A percentile compares a stretch with the other conserved stretches of the same genome.
Conservation (phyloP, 2,329 filamentous ascomycete species). For the Pseudogymnoascus sp. region DNA sequence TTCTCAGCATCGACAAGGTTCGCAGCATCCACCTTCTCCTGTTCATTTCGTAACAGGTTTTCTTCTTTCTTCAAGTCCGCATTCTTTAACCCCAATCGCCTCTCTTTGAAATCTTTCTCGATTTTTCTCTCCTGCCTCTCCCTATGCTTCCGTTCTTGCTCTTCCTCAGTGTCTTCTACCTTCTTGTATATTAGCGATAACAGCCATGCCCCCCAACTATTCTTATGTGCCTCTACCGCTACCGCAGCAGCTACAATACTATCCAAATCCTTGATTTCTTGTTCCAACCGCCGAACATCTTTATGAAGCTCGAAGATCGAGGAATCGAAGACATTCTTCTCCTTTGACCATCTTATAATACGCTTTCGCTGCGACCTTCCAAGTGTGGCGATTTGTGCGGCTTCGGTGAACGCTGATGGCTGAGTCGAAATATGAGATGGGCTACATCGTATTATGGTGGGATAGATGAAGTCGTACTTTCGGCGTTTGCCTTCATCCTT, state of each 20-base stretch:
- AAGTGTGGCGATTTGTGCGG: constrained; percentile 22
- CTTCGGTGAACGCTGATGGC: constrained; percentile 15
- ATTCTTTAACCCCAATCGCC: constrained; percentile 17
- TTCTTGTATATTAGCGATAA: constrained; percentile 26
- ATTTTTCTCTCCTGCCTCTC: constrained; percentile 26
- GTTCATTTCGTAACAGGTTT: background rate
- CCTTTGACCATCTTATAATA: constrained; percentile 21
- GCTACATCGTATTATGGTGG: constrained; percentile 10
- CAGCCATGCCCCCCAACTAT: constrained; percentile 27
- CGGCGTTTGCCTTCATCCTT: constrained; percentile 26
- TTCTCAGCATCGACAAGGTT: constrained; percentile 13
- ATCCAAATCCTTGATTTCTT: constrained; percentile 24
- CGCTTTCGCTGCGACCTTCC: constrained; percentile 26
- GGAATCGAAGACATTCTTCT: constrained; percentile 19
- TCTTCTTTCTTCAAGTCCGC: constrained; percentile 16
- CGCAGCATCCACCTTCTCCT: constrained; percentile 12
- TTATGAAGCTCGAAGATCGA: constrained; percentile 17
- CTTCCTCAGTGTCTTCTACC: constrained; percentile 25
- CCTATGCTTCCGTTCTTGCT: constrained; percentile 27
- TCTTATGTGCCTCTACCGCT: constrained; percentile 24
- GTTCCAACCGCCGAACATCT: constrained; percentile 20
- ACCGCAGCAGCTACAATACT: constrained; percentile 23
- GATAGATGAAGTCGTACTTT: constrained; percentile 28
- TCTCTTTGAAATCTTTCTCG: constrained; percentile 29
- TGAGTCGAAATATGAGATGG: background rate